Conservation (phyloP, 306 rosid genomes). For the Vicia faba region DNA sequence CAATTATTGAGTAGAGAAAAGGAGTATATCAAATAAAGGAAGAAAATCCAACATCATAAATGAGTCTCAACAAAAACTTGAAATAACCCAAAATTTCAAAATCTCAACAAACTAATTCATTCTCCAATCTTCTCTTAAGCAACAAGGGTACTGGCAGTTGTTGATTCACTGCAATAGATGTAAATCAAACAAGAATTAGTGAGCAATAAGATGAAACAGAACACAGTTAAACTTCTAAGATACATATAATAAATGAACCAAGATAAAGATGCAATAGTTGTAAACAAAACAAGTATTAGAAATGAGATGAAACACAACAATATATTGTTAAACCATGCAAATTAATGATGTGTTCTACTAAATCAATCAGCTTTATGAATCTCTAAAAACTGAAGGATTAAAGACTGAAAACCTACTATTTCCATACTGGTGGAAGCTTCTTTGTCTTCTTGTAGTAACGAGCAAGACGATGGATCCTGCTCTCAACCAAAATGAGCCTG, state of each 20-base stretch:
- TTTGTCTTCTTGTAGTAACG: constrained; percentile 81
- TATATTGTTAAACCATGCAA: too few relatives aligned
- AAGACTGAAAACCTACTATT: constrained; percentile 53
- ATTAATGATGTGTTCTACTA: neutral
- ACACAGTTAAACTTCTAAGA: too few relatives aligned
- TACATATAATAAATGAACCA: too few relatives aligned
- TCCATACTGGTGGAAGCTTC: constrained; percentile 84
- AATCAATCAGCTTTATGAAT: neutral
- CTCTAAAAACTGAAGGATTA: neutral
- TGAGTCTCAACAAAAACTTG: constrained; percentile 15
- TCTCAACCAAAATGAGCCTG: constrained; percentile 77
- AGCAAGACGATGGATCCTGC: constrained; percentile 81
- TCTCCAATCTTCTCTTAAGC: constrained; percentile 48
- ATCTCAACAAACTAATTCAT: constrained; percentile 30
- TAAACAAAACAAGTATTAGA: neutral
- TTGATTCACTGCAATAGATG: constrained; percentile 54
- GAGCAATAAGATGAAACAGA: too few relatives aligned
- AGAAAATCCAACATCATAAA: constrained; percentile 22
- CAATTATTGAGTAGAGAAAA: neutral
- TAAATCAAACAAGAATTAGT: constrained; percentile 11
- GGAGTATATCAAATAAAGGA: neutral
- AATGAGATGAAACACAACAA: neutral
- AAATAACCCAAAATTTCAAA: constrained; percentile 22
- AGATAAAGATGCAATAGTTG: too few relatives aligned
- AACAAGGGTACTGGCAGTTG: constrained; percentile 82